Conservation (phyloP, 345 rosid species). For the Turnera subulata region DNA sequence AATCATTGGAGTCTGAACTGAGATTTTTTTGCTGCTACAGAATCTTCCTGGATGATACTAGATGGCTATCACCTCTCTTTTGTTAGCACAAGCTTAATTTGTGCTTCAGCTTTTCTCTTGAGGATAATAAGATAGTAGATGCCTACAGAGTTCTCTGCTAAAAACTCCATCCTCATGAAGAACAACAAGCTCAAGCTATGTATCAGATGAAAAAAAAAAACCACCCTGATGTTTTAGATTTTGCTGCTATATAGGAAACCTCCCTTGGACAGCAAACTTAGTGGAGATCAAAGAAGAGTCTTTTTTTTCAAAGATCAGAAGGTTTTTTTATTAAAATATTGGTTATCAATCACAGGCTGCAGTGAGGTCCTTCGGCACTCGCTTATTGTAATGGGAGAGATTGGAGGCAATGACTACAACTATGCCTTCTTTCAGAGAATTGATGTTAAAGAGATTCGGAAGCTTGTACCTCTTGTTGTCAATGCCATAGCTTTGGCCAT, state of each 20-base stretch:
- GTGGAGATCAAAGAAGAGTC: neutral
- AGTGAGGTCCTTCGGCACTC: constrained; percentile 25
- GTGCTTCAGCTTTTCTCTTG: too few species aligned
- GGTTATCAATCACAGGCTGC: constrained; percentile 25
- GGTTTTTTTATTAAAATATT: neutral
- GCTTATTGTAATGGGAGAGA: constrained; percentile 50
- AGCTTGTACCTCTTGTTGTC: constrained; percentile 31
- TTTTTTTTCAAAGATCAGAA: neutral
- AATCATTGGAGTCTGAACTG: too few species aligned
- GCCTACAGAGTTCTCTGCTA: too few species aligned
- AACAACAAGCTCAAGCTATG: too few species aligned
- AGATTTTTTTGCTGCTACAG: too few species aligned
- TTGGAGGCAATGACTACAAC: constrained; percentile 53
- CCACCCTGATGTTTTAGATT: too few species aligned
- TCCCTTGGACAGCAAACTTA: neutral
- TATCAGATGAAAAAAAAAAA: too few species aligned
- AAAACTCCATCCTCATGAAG: too few species aligned
- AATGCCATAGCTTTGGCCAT: constrained; percentile 30
- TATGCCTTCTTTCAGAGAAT: constrained; percentile 22
- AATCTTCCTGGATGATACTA: too few species aligned
- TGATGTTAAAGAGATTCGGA: constrained; percentile 17
- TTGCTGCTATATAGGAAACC: neutral
- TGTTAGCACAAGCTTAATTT: too few species aligned
- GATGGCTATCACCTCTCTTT: too few species aligned
- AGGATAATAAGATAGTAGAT: too few species aligned